phyloP scores from a whole-genome alignment of 495 filamentous ascomycete species.

The Bacidia gigantensis region DNA sequence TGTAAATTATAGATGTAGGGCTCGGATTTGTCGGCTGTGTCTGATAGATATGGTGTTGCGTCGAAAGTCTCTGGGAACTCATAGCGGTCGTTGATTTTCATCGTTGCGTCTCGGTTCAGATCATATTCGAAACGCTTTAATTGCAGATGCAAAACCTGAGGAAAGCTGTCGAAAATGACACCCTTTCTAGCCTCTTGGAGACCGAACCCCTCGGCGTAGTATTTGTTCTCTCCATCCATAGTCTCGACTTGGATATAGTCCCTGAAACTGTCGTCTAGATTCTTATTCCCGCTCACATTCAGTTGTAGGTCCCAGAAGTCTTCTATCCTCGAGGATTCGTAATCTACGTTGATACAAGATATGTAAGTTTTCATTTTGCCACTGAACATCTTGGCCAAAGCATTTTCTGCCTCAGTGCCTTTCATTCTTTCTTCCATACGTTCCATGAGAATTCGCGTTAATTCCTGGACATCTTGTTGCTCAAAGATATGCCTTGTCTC shows the following conservation, averaged over 20 bases:
- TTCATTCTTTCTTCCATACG: slow-evolving; percentile 95
- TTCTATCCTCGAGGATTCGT: slow-evolving; percentile 85
- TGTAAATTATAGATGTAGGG: slow-evolving; percentile 85
- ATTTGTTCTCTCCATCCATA: slow-evolving; percentile 96
- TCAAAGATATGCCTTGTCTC: slow-evolving; percentile 96
- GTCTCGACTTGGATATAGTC: slow-evolving; percentile 95
- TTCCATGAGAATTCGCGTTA: slow-evolving; percentile 94
- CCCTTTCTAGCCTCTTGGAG: slow-evolving; percentile 95
- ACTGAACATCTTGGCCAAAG: slow-evolving; percentile 77
- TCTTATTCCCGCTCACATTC: slow-evolving; percentile 88
- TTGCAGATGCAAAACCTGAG: slow-evolving; percentile 87
- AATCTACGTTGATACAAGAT: slow-evolving; percentile 94
- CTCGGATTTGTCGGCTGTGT: slow-evolving; percentile 76
- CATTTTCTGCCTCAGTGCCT: slow-evolving; percentile 87
- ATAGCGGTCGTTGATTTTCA: slow-evolving; percentile 97
- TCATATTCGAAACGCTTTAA: slow-evolving; percentile 98
- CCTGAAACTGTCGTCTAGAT: slow-evolving; percentile 83
- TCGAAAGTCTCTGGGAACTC: slow-evolving; percentile 94
- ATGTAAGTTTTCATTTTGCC: slow-evolving; percentile 98
- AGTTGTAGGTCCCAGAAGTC: slow-evolving; percentile 99
- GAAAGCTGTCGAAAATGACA: slow-evolving; percentile 92
- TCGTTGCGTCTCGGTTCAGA: slow-evolving; percentile 88
- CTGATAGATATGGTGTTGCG: slow-evolving; percentile 72
- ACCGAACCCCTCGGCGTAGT: slow-evolving; percentile 79
- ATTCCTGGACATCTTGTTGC: slow-evolving; percentile 96